These are phyloP conservation scores for Cryphonectria parasitica DNA, from an alignment of 2,329 filamentous ascomycete genomes.

Conservation along the genomic window DNA sequence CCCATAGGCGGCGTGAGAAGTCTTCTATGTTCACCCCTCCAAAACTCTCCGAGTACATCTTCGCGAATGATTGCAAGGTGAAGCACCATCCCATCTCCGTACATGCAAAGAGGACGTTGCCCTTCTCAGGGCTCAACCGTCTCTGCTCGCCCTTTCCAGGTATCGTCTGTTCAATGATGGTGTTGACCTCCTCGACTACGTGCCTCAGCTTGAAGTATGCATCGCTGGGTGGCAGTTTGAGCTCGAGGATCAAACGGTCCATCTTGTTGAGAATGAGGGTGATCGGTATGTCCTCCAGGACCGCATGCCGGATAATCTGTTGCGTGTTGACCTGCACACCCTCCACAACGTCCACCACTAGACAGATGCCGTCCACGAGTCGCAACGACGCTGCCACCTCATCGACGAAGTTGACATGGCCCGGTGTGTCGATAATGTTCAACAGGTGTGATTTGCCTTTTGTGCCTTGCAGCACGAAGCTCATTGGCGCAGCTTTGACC, in stretches of 20 bases:
- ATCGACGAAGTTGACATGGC: conserved; percentile 98
- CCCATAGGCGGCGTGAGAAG: conserved; percentile 87
- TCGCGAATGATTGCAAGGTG: conserved; percentile 89
- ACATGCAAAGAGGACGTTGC: conserved; percentile 96
- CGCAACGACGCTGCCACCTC: conserved; percentile 89
- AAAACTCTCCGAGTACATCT: conserved; percentile 93
- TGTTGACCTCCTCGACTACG: conserved; percentile 98
- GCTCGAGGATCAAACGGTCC: conserved; percentile 90
- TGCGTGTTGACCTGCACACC: conserved; percentile 99
- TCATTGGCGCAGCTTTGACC: conserved; percentile 94
- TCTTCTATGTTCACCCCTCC: conserved; percentile 79
- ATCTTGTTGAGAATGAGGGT: conserved; percentile 96
- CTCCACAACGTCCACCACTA: conserved; percentile 95
- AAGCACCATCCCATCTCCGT: conserved; percentile 97
- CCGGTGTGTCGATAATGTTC: conserved; percentile 94
- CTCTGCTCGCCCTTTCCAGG: conserved; percentile 79
- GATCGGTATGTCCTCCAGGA: conserved; percentile 85
- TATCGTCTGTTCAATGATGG: conserved; percentile 84
- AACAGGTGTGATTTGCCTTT: conserved; percentile 93
- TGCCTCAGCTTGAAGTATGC: conserved; percentile 99
- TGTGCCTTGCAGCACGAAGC: conserved; percentile 82
- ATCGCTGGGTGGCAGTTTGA: conserved; percentile 91
- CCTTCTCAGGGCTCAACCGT: conserved; percentile 91
- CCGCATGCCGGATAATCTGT: conserved; percentile 94
- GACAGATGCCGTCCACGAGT: conserved; percentile 86